Evolutionary conservation across 1,139 yeast species (phyloP), one percentile per base, ranked within the genome.

Genomic region (Saccharomyces hybrid): DNA sequence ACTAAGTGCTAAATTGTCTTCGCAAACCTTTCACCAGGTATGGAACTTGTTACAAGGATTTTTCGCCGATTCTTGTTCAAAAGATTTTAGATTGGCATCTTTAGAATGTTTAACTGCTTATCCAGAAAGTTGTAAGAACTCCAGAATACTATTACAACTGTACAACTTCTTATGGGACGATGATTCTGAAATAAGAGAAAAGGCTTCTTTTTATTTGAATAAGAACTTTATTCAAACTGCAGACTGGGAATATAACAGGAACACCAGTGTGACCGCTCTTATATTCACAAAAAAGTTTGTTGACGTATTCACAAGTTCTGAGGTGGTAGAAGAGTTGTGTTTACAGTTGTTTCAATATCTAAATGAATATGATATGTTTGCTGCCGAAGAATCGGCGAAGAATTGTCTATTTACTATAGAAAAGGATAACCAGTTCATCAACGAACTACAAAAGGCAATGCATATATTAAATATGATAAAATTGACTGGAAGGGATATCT

Each of bases 141-240:
- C 59, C 2, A 50, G 52, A 19, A 59, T 65, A 9, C 54, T 67
- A 28, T 60, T 75, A 16, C 57, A 67, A 11, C 62, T 81, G 0
- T 75, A 73, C 57, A 63, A 67, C 14, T 78, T 74, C 56, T 66
- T 84, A 14, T 73, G 75, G 52, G 95, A 86, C 66, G 93, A 86
- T 62, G 88, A 84, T 58, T 77, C 74, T 7, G 77, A 72, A 8
- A 71, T 82, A 11, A 23, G 49, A 47, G n/a, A 23, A 4, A 26
- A 16, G 13, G 49, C 49, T 25, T 47, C 49, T 5, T 23, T 26
- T 5, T 47, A 47, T 47, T 28, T 47, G 32, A 47, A 47, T 7
- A 32, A 32, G 8, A n/a, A 32, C 38, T 32, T 32, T 8, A n/a
- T 32, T n/a, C 38, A 32, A 32, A 7, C 38, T 32, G 38, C 5